Evolutionary conservation across 129 eudicot genomes (phyloP).

Genomic region (Flaveria robusta): DNA sequence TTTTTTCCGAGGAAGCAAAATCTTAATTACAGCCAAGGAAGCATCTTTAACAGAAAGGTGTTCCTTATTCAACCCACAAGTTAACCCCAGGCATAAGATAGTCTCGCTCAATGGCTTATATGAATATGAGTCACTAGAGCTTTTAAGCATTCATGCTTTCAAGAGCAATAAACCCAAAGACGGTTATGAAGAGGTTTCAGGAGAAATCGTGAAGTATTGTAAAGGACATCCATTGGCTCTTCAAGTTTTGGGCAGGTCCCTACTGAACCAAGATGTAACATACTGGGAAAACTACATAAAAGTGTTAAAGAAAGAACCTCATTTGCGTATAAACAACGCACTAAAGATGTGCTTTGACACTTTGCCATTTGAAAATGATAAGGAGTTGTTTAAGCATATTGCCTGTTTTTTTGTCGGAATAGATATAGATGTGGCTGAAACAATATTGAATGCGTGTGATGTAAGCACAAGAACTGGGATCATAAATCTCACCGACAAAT

Average conservation of each 20-base stretch:
- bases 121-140: slow-evolving; percentile 16
- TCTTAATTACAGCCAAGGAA: slow-evolving; percentile 36
- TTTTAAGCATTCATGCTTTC: slow-evolving; percentile 40
- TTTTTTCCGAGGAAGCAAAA: slow-evolving; percentile 32
- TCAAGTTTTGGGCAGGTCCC: slow-evolving; percentile 31
- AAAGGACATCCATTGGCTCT: slow-evolving; percentile 37
- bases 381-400: slow-evolving; percentile 14
- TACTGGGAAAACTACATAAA: slow-evolving; percentile 12
- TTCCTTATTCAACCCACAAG: slow-evolving; percentile 3
- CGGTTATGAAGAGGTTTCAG: slow-evolving; percentile 10
- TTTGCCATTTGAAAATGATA: slow-evolving; percentile 2
- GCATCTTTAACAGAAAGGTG: slow-evolving; percentile 1
- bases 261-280: background rate
- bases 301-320: slow-evolving; percentile 12
- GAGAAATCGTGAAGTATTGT: slow-evolving; percentile 20
- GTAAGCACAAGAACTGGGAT: background rate
- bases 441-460: slow-evolving; percentile 13
- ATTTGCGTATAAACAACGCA: background rate
- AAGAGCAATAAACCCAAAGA: background rate
- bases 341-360: slow-evolving; percentile 7
- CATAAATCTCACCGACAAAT: background rate
- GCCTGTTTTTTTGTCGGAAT: slow-evolving; percentile 25
- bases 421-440: slow-evolving; percentile 6
- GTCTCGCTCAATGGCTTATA: slow-evolving; percentile 1
- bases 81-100: background rate